Base-by-base conservation (phyloP, 495 filamentous ascomycete genomes). In the Penicillium malachiteum region DNA sequence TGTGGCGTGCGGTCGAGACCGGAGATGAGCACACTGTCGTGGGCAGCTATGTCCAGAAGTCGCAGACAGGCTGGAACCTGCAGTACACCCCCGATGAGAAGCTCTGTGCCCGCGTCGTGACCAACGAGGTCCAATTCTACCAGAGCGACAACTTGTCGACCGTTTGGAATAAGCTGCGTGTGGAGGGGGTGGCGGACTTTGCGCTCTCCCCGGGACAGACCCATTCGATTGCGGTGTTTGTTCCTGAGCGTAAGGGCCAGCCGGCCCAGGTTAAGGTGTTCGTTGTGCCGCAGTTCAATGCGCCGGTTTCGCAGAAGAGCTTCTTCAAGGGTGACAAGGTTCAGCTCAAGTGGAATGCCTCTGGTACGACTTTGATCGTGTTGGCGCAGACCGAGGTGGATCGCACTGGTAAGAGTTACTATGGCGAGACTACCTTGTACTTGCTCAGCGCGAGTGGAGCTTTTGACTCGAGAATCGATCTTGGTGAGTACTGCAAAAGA, bases 281-380 rank as follows among this genome's bases (percentile, higher is more conserved):
- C 74, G 88, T 93, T 64, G 87, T 97, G 48, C 94, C 94, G 14
- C 81, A 90, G 57, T 96, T 96, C 71, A 78, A 72, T 57, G 73
- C 72, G 37, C 81, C 91, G 2, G 85, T 96, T 17, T 97, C 95
- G 10, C 91, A 97, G 71, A 97, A 97, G 87, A 97, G 85, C 18
- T 98, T 98, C 74, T 98, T 90, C 82, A 98, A 98, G 78, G 94
- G 91, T 54, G 94, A 98, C 74, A 97, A 97, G 77, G 92, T 97
- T 35, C 90, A 96, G 74, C 77, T 98, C 59, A 97, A 97, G 78
- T 98, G 94, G 94, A 97, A 97, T 72, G 81, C 82, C 39, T 80
- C 90, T 50, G 94, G 94, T 13, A 96, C 91, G 9, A 92, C 83
- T 63, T 71, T 97, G 63, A 90, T 98, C 70, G 93, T 97, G 59